Base-by-base conservation (phyloP, 768 basidiomycete genomes). In the Mrakia blollopis region DNA sequence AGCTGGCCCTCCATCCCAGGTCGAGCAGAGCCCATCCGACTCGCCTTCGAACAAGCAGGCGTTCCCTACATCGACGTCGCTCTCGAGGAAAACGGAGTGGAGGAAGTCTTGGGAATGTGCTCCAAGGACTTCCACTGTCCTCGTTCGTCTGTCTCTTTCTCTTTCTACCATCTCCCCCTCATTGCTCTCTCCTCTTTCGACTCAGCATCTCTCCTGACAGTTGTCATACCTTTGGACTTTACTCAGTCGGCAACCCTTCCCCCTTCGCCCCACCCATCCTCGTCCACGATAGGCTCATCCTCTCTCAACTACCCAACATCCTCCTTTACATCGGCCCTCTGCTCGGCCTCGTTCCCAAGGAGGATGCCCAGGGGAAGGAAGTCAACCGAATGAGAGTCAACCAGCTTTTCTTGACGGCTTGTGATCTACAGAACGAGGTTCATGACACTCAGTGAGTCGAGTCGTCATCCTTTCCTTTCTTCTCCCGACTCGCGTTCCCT, bases 211-310 rank as follows among this genome's bases (percentile, higher is more conserved):
- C n/a, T n/a, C n/a, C n/a, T n/a, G n/a, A n/a, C n/a, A n/a, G n/a
- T n/a, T n/a, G n/a, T n/a, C n/a, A n/a, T n/a, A n/a, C n/a, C n/a
- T n/a, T n/a, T n/a, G n/a, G n/a, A 14, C 8, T 52, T 14, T 71
- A 10, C 23, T 13, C 32, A 71, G 68, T 57, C 6, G 76, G 71
- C 23, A 63, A 63, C 60, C 82, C 84, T 14, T 82, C 84, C 5
- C 82, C 84, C 52, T 85, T 86, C 78, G 86, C 86, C 9, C 85
- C 85, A 21, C 87, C 87, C 3, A 81, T 85, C 6, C 83, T 87
- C 62, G 80, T 83, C 76, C 75, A 81, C 47, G 80, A 82, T 54
- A 80, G 80, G 2, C 84, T 83, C 32, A 71, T 80, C 30, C 63
- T 86, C 61, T 84, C 83, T 25, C 85, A 86, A 80, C 84, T 85